Conservation (phyloP, 306 rosid genomes). For the Cucurbita maxima region DNA sequence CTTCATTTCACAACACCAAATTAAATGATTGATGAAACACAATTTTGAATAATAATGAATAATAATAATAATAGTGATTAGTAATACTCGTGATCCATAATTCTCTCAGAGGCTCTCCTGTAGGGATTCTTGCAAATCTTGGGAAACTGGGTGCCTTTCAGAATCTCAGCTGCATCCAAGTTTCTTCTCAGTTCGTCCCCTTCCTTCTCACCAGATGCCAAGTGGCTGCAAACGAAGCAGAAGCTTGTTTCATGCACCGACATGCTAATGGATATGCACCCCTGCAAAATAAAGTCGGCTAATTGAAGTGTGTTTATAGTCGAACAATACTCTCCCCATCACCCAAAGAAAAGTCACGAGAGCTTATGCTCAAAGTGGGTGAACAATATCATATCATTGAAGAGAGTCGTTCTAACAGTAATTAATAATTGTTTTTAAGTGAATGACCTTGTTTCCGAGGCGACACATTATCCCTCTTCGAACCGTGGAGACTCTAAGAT, state of each 20-base stretch:
- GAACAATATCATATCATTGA: too few species aligned
- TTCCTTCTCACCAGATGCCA: constrained; percentile 98
- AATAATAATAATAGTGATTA: background rate
- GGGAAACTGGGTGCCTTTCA: constrained; percentile 53
- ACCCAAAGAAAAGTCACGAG: too few species aligned
- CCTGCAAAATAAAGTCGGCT: constrained; percentile 31
- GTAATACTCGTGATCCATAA: constrained; percentile 58
- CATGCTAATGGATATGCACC: constrained; percentile 92
- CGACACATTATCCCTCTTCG: constrained; percentile 96
- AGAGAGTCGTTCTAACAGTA: too few species aligned
- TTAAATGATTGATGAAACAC: background rate
- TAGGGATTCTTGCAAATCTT: constrained; percentile 58
- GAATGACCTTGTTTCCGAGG: constrained; percentile 62
- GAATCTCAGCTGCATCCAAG: constrained; percentile 69
- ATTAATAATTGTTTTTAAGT: too few species aligned
- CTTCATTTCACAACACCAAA: constrained; percentile 18
- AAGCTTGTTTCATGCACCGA: constrained; percentile 79
- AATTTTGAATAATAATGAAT: too few species aligned
- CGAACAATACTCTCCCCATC: too few species aligned
- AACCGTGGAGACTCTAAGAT: constrained; percentile 64
- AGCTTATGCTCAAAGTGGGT: too few species aligned
- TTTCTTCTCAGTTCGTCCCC: constrained; percentile 84
- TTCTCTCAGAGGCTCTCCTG: constrained; percentile 50
- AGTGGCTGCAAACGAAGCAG: constrained; percentile 87
- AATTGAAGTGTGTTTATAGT: too few species aligned